Evolutionary conservation across 345 rosid genomes (phyloP), one percentile per base, ranked within the genome.

Genomic region (Citrus mangshanensis): DNA sequence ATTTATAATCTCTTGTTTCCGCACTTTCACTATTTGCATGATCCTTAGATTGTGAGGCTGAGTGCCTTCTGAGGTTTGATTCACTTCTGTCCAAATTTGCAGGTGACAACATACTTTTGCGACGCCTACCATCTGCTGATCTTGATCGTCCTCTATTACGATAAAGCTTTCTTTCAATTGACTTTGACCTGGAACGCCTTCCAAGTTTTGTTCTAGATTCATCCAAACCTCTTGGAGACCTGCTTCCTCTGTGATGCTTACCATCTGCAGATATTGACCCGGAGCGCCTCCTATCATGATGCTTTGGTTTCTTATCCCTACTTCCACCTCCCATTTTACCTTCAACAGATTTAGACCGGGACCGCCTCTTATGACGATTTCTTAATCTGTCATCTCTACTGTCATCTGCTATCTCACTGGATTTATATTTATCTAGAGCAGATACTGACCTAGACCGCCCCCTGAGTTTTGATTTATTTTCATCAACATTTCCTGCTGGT

Each of bases 291-390:
- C 94, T 84, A 21, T 85, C 91, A 65, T 54, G 88, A 81, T 81
- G 88, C 79, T 86, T 92, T 69, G 92, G 84, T 80, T 81, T 88
- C 78, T 67, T 89, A 77, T 87, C 89, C 80, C 87, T 85, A 72
- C 82, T 84, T 75, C 80, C 85, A 67, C 78, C 81, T 72, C 81
- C 78, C 73, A 86, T 90, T 83, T 84, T 87, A 84, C 77, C 85
- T 80, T 94, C 95, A 58, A 82, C 73, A 82, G 95, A 94, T 75
- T 85, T 84, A 70, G 97, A 94, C 84, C 92, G 85, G 60, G 99
- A 93, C 62, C 89, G 89, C 85, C 88, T 90, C 79, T 85, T 83
- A 78, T 37, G 88, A 81, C 70, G 86, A 79, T 82, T 84, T 82
- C 82, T 89, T 49, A 64, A 77, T 54, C 81, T 93, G 70, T 78